Percentiles rank a stretch among this genome's conserved stretches.
These are phyloP conservation scores for Neurospora tetraspora DNA, from an alignment of 495 filamentous ascomycete species.

Conservation along the genomic window DNA sequence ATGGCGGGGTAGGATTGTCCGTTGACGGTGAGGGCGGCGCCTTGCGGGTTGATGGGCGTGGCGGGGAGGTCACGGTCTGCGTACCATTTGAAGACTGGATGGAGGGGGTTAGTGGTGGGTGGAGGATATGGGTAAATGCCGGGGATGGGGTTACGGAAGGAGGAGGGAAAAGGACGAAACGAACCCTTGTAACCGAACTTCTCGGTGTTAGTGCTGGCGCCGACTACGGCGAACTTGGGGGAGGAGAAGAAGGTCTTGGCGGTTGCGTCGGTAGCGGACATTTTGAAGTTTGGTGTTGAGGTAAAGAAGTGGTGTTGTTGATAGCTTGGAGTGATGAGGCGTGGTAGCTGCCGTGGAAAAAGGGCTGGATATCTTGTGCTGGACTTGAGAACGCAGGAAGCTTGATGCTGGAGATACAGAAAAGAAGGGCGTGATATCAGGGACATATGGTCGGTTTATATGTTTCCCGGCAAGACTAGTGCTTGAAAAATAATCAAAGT, in stretches of 20 bases:
- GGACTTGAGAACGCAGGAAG: not conserved
- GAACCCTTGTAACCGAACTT: constrained; percentile 91
- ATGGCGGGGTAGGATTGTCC: constrained; percentile 50
- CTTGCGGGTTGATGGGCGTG: constrained; percentile 71
- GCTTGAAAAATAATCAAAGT: not conserved
- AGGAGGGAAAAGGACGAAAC: constrained; percentile 7
- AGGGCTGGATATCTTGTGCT: not conserved
- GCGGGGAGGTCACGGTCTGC: constrained; percentile 62
- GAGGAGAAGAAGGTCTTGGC: constrained; percentile 76
- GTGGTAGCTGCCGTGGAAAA: not conserved
- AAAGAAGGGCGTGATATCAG: not conserved
- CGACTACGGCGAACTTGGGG: constrained; percentile 78
- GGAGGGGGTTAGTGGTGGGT: constrained; percentile 11
- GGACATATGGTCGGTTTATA: not conserved
- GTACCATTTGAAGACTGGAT: constrained; percentile 82
- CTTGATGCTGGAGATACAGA: not conserved
- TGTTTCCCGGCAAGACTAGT: not conserved
- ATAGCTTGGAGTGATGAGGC: not conserved
- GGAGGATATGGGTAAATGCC: not conserved
- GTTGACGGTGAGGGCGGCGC: constrained; percentile 44
- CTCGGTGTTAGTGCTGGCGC: constrained; percentile 68
- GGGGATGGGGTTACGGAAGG: not conserved
- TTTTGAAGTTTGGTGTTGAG: constrained; percentile 9
- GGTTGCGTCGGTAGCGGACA: constrained; percentile 45
- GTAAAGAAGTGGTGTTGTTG: constrained; percentile 4